phyloP scores from a whole-genome alignment of 164 flowering plant genomes.

The Berberis thunbergii region DNA sequence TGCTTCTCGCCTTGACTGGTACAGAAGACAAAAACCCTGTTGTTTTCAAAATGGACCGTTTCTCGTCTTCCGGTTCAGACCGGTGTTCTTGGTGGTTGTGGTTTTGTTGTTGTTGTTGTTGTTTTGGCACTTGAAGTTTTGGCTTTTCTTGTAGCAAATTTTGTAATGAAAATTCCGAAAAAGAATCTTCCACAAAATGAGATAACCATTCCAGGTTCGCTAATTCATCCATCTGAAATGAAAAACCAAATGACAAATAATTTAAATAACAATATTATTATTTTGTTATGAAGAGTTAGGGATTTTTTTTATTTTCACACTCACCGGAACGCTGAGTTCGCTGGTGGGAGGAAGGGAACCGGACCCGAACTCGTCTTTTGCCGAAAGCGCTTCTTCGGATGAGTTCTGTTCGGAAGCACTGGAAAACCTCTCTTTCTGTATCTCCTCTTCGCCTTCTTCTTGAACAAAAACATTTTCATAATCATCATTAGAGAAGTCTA shows the following conservation, averaged over 20 bases:
- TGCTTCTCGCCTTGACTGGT: constrained; percentile 51
- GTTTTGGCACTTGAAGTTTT: not conserved
- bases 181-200: constrained; percentile 66
- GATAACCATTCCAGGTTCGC: constrained; percentile 73
- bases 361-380: constrained; percentile 9
- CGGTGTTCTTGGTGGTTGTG: constrained; percentile 4
- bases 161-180: constrained; percentile 29
- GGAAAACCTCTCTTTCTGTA: constrained; percentile 10
- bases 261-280: no score
- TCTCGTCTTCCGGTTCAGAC: constrained; percentile 14
- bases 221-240: constrained; percentile 58
- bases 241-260: not conserved
- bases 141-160: constrained; percentile 6
- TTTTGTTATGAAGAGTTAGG: no score
- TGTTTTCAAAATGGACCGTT: not conserved
- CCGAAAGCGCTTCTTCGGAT: no score
- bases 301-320: no score
- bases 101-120: not conserved
- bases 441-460: constrained; percentile 29
- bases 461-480: constrained; percentile 10
- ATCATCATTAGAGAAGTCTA: constrained; percentile 52
- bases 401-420: no score
- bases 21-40: constrained; percentile 16
- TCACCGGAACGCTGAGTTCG: no score
- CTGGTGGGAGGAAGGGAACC: constrained; percentile 6